Evolutionary conservation across 108 stramenopile species (phyloP), one percentile per base, ranked within the genome.

Genomic region (Fragilaria radians): DNA sequence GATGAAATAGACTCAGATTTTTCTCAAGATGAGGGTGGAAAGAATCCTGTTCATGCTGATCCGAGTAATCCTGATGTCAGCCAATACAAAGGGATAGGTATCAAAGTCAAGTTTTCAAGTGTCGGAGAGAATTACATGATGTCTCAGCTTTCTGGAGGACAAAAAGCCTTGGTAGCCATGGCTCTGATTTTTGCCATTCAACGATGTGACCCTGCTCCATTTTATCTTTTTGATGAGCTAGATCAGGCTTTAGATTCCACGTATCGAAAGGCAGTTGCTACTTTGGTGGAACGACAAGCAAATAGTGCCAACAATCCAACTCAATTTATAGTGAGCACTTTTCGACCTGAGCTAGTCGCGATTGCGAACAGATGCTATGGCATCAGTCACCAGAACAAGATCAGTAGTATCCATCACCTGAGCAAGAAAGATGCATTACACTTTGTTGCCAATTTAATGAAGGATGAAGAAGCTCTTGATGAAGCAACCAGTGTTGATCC

Each of bases 301-400:
- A 85, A 81, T 45, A 77, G 80, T 45, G 68, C 72, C 29, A 90
- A 95, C 45, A 96, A 88, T 66, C 89, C 94, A 3, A 94, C 97
- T 0, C 99, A 99, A 72, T 99, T 99, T 82, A 98, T 99, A 61
- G 95, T 95, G 17, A 96, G 92, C 57, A 98, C 99, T 3, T 99
- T 99, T 74, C 88, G 99, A 11, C 97, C 97, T 0, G 99, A 99
- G 67, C 68, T 99, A 48, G 97, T 98, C 1, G 72, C 76, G 2
- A 86, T 93, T 25, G 90, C 97, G 11, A 79, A 80, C 67, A 73
- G 80, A 23, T 91, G 87, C 63, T 94, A 87, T 63, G 89, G 93
- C 32, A 90, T 94, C 34, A 83, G 81, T 63, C 88, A 88, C 64
- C 93, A 91, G 56, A 90, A 88, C 78, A 91, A 91, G 70, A 89